phyloP scores from a whole-genome alignment of 805 yeast genomes.

The Metschnikowia peoriensis region DNA sequence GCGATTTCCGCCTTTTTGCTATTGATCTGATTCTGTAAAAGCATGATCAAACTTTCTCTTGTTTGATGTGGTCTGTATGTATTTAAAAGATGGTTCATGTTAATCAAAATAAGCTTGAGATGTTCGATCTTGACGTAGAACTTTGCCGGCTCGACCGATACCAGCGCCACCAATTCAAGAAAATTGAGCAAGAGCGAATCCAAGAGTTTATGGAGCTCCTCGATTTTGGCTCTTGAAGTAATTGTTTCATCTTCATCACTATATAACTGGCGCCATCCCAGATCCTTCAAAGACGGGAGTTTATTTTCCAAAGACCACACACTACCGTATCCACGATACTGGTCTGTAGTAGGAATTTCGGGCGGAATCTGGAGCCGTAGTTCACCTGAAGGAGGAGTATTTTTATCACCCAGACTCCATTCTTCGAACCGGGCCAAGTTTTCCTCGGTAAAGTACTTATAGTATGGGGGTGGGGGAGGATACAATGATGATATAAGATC shows the following conservation, averaged over 20 bases:
- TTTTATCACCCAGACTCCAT: constrained; percentile 15
- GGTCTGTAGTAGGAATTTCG: constrained; percentile 53
- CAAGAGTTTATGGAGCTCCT: constrained; percentile 75
- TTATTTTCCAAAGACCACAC: constrained; percentile 82
- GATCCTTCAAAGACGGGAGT: constrained; percentile 69
- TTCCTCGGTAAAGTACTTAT: constrained; percentile 67
- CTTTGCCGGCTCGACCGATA: constrained; percentile 69
- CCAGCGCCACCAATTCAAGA: constrained; percentile 75
- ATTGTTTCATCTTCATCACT: constrained; percentile 35
- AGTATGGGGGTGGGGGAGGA: constrained; percentile 92
- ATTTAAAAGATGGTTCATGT: constrained; percentile 87
- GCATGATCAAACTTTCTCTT: constrained; percentile 78
- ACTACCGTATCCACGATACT: constrained; percentile 86
- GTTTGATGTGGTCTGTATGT: constrained; percentile 96
- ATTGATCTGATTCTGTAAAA: constrained; percentile 68
- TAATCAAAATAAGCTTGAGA: constrained; percentile 75
- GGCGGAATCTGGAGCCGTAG: constrained; percentile 67
- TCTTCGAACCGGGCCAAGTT: constrained; percentile 49
- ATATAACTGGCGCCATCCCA: constrained; percentile 79
- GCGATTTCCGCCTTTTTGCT: constrained; percentile 55
- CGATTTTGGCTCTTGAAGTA: constrained; percentile 49
- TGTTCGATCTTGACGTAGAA: constrained; percentile 66
- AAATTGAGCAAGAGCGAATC: constrained; percentile 78
- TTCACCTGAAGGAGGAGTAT: constrained; percentile 31
- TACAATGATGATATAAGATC: constrained; percentile 64